Percentiles rank a stretch among this genome's conserved stretches.
Conservation (phyloP, 257 asterid species). For the Nemophila menziesii region DNA sequence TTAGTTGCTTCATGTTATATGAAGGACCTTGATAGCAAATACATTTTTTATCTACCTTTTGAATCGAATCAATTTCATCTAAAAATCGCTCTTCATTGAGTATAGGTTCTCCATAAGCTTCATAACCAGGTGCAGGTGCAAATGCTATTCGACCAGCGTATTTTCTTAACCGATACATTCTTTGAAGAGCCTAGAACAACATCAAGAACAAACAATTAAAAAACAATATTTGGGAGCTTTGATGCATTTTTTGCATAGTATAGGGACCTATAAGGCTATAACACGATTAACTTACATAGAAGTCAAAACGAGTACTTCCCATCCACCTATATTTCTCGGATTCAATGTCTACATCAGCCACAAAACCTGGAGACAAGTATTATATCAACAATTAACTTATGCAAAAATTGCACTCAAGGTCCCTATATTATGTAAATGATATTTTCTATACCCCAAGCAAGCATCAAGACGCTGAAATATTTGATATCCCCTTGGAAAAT, state of each 20-base stretch:
- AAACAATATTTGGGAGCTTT: neutral
- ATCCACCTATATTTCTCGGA: slow-evolving; percentile 98
- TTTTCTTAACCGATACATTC: slow-evolving; percentile 63
- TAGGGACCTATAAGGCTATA: neutral
- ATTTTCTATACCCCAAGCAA: slow-evolving; percentile 82
- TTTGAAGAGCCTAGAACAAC: slow-evolving; percentile 56
- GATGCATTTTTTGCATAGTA: too few relatives aligned
- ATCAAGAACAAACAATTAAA: neutral
- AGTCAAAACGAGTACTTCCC: slow-evolving; percentile 94
- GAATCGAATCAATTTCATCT: slow-evolving; percentile 22
- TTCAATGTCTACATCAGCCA: slow-evolving; percentile 94
- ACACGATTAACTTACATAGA: slow-evolving; percentile 52
- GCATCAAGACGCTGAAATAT: slow-evolving; percentile 76
- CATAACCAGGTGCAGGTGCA: slow-evolving; percentile 66
- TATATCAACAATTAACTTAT: too few relatives aligned
- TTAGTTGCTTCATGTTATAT: slow-evolving; percentile 40
- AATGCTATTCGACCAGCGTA: slow-evolving; percentile 61
- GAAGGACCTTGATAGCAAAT: slow-evolving; percentile 58
- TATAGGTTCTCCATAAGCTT: slow-evolving; percentile 47
- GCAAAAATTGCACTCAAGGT: neutral
- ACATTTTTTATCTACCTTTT: slow-evolving; percentile 14
- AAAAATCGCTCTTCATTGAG: slow-evolving; percentile 20
- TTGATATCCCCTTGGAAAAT: slow-evolving; percentile 51
- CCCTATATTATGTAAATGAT: neutral
- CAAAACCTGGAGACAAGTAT: slow-evolving; percentile 45